Conservation (phyloP, 768 basidiomycete genomes). For the Russula vinacea region DNA sequence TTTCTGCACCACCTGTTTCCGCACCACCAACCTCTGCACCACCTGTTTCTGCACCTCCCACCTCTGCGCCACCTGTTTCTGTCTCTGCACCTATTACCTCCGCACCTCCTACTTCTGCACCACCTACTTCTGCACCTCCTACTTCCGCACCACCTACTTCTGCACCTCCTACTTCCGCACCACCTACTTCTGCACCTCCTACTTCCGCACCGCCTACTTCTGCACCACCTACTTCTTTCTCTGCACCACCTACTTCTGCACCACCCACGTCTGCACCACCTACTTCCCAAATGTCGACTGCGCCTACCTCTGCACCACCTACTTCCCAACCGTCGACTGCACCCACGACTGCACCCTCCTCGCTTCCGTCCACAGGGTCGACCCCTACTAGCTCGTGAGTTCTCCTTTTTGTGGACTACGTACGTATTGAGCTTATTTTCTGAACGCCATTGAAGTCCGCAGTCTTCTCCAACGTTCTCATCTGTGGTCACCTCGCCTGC, state of each 20-base stretch:
- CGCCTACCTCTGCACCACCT: neutral
- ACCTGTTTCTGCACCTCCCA: too few species aligned
- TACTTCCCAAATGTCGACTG: neutral
- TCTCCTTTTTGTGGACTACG: too few species aligned
- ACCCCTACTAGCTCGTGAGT: conserved; percentile 22
- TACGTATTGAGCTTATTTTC: conserved; percentile 2
- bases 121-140: neutral
- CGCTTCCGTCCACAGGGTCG: conserved; percentile 31
- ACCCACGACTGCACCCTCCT: conserved; percentile 2
- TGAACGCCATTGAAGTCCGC: conserved; percentile 12
- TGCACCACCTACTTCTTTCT: neutral
- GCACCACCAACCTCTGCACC: neutral
- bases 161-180: neutral
- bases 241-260: neutral
- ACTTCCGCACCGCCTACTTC: neutral
- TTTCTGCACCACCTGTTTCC: neutral
- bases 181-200: neutral
- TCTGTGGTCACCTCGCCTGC: conserved; percentile 17
- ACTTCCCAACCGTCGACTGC: neutral
- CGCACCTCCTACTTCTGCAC: neutral
- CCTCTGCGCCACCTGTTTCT: neutral
- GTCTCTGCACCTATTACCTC: too few species aligned
- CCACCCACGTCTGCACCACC: neutral
- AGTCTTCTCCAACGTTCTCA: conserved; percentile 27
- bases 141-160: neutral